Evolutionary conservation across 352 stramenopile genomes (phyloP).

Genomic region (Globisporangium ultimum): DNA sequence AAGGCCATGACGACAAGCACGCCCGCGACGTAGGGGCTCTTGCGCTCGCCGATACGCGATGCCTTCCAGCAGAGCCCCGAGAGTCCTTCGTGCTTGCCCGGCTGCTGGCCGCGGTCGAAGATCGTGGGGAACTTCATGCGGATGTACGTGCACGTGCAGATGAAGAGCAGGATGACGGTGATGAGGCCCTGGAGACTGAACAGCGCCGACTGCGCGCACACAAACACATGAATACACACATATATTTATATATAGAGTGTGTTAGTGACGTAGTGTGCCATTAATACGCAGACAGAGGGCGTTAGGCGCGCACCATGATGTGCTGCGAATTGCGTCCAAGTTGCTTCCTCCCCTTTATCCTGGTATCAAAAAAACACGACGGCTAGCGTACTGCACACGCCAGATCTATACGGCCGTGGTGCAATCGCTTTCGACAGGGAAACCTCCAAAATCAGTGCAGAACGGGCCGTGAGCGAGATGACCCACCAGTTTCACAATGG

Average conservation of each 20-base stretch:
- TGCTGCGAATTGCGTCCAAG: background rate
- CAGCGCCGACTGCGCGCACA: conserved; percentile 87
- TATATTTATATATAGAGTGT: background rate
- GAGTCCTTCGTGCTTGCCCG: conserved; percentile 84
- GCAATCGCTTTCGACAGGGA: conserved; percentile 7
- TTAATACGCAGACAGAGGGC: background rate
- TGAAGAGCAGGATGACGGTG: conserved; percentile 95
- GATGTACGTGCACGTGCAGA: conserved; percentile 97
- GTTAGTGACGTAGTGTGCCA: no score
- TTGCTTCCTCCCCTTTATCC: background rate
- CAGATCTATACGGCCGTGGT: conserved; percentile 13
- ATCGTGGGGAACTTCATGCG: conserved; percentile 94
- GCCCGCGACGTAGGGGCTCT: conserved; percentile 86
- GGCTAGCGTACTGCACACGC: conserved; percentile 7
- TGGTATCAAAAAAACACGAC: background rate
- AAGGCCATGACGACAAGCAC: conserved; percentile 87
- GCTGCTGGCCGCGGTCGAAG: conserved; percentile 89
- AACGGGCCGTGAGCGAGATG: conserved; percentile 14
- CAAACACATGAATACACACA: background rate
- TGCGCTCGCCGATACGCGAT: conserved; percentile 88
- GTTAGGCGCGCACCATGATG: conserved; percentile 3
- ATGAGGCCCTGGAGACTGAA: conserved; percentile 97
- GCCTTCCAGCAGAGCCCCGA: conserved; percentile 91
- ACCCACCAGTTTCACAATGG: background rate
- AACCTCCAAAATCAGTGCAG: background rate